A percentile compares a stretch with the other conserved stretches of the same genome.
Conservation (phyloP, 352 stramenopile genomes). For the Pythium biforme region DNA sequence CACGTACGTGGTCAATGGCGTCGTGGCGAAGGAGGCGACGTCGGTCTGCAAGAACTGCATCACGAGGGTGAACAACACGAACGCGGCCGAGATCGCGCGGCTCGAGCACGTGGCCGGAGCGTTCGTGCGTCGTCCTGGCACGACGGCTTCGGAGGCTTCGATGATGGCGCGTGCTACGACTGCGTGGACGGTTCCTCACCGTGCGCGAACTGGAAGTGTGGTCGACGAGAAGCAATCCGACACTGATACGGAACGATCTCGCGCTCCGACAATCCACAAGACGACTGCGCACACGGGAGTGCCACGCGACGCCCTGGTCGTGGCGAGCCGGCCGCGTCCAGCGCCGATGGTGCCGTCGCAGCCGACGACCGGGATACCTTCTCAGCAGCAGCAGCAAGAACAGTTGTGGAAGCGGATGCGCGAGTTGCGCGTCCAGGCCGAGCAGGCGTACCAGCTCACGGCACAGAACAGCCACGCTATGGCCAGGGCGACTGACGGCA, state of each 20-base stretch:
- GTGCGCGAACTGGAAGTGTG: too few relatives aligned
- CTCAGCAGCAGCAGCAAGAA: not conserved
- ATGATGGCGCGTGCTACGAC: not conserved
- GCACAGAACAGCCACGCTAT: conserved; percentile 12
- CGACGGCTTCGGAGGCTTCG: not conserved
- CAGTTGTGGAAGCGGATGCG: conserved; percentile 11
- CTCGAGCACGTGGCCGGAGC: not conserved
- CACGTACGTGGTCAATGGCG: not conserved
- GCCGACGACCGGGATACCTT: not conserved
- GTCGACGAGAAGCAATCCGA: too few relatives aligned
- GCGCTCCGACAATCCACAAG: too few relatives aligned
- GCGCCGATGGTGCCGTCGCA: not conserved
- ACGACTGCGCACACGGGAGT: too few relatives aligned
- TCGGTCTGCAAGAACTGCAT: conserved; percentile 20
- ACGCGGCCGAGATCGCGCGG: not conserved
- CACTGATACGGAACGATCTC: too few relatives aligned
- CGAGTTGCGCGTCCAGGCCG: conserved; percentile 13
- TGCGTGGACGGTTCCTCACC: too few relatives aligned
- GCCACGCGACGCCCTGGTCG: too few relatives aligned
- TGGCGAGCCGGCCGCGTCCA: not conserved
- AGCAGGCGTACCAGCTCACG: conserved; percentile 20
- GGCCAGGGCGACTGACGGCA: not conserved
- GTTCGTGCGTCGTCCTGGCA: not conserved
- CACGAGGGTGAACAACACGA: not conserved
- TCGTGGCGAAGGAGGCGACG: not conserved